phyloP scores from a whole-genome alignment of 2,329 filamentous ascomycete species.

The Fusarium camptoceras region DNA sequence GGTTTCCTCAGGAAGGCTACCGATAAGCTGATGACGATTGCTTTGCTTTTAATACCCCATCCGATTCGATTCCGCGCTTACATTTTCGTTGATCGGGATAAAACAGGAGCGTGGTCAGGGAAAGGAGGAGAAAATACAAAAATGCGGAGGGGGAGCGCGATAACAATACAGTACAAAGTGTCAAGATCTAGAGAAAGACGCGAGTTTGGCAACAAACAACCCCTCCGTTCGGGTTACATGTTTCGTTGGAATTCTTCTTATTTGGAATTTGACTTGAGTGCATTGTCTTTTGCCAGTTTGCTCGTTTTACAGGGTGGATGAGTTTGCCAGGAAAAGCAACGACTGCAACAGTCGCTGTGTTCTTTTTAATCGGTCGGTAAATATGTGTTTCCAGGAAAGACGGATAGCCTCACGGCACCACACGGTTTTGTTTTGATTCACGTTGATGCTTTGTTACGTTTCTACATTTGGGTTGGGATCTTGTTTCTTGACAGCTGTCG shows the following conservation, averaged over 20 bases:
- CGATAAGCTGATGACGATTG: conserved; percentile 36
- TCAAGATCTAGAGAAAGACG: conserved; percentile 44
- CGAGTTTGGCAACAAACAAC: conserved; percentile 51
- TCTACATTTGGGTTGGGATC: conserved; percentile 30
- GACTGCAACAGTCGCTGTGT: conserved; percentile 27
- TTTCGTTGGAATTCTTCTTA: conserved; percentile 24
- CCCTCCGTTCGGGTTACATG: conserved; percentile 33
- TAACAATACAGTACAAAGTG: conserved; percentile 41
- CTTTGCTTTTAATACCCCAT: conserved; percentile 37
- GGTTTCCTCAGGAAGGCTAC: conserved; percentile 34
- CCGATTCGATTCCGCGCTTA: conserved; percentile 26
- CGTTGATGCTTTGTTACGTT: conserved; percentile 35
- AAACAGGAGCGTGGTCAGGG: conserved; percentile 33
- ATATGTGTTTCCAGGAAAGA: conserved; percentile 51
- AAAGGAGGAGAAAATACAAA: conserved; percentile 22
- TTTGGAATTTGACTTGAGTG: conserved; percentile 29
- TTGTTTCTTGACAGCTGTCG: conserved; percentile 2
- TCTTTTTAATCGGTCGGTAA: conserved; percentile 46
- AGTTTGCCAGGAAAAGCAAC: conserved; percentile 36
- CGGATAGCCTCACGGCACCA: conserved; percentile 56
- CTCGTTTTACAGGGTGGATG: conserved; percentile 26
- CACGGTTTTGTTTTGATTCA: conserved; percentile 45
- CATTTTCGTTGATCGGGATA: conserved; percentile 36
- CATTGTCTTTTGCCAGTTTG: conserved; percentile 20
- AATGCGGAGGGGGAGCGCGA: conserved; percentile 25